Conservation (phyloP, 768 basidiomycete species). For the Russula ochroleuca region DNA sequence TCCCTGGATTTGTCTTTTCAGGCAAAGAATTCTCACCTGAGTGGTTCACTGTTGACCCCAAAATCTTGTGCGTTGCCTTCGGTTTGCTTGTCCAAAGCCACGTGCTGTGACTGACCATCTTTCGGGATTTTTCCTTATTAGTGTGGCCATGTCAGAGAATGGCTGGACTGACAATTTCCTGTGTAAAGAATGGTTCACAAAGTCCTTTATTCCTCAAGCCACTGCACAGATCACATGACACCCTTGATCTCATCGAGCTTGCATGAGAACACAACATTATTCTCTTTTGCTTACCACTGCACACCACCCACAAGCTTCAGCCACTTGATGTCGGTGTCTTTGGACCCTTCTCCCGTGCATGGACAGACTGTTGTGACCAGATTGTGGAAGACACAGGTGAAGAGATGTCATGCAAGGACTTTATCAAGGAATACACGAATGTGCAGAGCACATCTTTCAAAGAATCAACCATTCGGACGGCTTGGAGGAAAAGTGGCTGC, state of each 20-base stretch:
- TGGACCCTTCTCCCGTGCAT: no score
- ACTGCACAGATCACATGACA: neutral
- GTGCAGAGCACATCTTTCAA: neutral
- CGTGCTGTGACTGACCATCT: no score
- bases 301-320: constrained; percentile 1
- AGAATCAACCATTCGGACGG: neutral
- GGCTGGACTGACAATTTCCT: constrained; percentile 8
- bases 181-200: neutral
- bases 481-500: neutral
- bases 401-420: neutral
- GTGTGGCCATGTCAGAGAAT: neutral
- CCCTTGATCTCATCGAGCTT: no score
- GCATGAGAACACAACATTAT: no score
- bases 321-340: constrained; percentile 8
- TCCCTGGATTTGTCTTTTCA: neutral
- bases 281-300: neutral
- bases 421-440: neutral
- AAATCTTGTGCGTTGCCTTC: neutral
- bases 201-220: constrained; percentile 7
- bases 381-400: neutral
- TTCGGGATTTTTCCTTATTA: no score
- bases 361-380: no score
- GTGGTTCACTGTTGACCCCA: neutral
- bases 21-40: neutral
- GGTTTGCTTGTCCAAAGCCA: no score